phyloP scores from a whole-genome alignment of 1,284 basidiomycete genomes.

The Fomitopsis schrenkii region DNA sequence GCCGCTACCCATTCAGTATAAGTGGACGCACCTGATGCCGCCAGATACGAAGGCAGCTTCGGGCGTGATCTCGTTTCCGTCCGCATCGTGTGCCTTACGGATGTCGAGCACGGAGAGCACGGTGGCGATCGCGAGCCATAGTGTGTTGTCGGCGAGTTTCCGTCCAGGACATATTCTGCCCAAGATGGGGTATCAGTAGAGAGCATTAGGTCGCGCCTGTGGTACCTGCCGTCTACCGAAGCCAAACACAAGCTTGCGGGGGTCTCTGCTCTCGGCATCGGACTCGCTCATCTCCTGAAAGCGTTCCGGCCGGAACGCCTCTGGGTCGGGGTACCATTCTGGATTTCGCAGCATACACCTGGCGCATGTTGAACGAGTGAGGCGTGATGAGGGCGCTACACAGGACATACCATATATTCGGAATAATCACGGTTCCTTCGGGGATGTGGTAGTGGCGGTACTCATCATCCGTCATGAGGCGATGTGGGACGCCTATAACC shows the following conservation, averaged over 20 bases:
- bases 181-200: background rate
- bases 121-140: conserved; percentile 19
- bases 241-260: conserved; percentile 16
- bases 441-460: conserved; percentile 46
- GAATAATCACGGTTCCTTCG: conserved; percentile 39
- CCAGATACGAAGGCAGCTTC: conserved; percentile 17
- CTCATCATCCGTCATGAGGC: conserved; percentile 43
- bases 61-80: conserved; percentile 17
- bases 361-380: conserved; percentile 9
- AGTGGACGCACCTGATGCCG: background rate
- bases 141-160: conserved; percentile 18
- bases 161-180: conserved; percentile 19
- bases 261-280: conserved; percentile 9
- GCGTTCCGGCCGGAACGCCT: conserved; percentile 18
- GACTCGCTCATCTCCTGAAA: conserved; percentile 13
- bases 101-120: conserved; percentile 20
- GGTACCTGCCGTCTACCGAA: conserved; percentile 19
- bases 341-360: conserved; percentile 10
- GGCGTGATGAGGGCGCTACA: background rate
- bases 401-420: conserved; percentile 40
- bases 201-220: background rate
- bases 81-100: conserved; percentile 12
- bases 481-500: conserved; percentile 41
- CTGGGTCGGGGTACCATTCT: conserved; percentile 17
- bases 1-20: background rate